phyloP scores from a whole-genome alignment of 345 rosid genomes.

The Mercurialis annua region DNA sequence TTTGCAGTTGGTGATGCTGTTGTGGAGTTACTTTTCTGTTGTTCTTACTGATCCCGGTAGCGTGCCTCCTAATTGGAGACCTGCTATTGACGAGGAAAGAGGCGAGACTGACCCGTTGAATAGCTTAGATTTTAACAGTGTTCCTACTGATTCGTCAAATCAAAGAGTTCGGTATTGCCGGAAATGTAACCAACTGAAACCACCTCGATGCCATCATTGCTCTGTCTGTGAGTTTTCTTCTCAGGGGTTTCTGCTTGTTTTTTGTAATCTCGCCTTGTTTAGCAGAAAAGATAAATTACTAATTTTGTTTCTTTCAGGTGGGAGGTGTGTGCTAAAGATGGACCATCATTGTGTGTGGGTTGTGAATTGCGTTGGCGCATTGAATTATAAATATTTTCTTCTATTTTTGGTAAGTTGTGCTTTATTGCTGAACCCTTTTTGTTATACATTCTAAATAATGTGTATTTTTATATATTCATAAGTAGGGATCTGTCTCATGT shows the following conservation, averaged over 20 bases:
- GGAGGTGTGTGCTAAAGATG: conserved; percentile 90
- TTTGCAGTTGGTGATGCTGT: conserved; percentile 81
- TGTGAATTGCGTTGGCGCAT: conserved; percentile 95
- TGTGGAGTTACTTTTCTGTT: conserved; percentile 96
- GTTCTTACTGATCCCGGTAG: conserved; percentile 92
- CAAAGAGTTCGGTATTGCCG: conserved; percentile 76
- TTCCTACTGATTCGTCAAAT: conserved; percentile 53
- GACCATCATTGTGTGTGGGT: conserved; percentile 99
- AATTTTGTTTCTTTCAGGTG: conserved; percentile 56
- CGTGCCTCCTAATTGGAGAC: conserved; percentile 91
- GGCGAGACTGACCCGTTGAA: conserved; percentile 77
- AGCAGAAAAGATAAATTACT: conserved; percentile 15
- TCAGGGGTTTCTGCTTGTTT: background rate
- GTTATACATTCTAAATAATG: background rate
- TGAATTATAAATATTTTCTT: conserved; percentile 89
- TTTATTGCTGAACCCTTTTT: conserved; percentile 2
- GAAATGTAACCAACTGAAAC: conserved; percentile 86
- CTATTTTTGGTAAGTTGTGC: conserved; percentile 77
- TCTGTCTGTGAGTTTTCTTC: conserved; percentile 72
- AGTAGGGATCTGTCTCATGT: background rate
- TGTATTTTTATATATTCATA: background rate
- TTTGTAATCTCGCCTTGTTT: background rate
- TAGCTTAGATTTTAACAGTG: conserved; percentile 48
- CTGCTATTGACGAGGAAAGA: conserved; percentile 67
- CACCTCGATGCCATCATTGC: conserved; percentile 95